Percentiles rank a stretch among this genome's conserved stretches.
phyloP scores from a whole-genome alignment of 192 early-diverging fungal species.

The Powellomyces hirtus region DNA sequence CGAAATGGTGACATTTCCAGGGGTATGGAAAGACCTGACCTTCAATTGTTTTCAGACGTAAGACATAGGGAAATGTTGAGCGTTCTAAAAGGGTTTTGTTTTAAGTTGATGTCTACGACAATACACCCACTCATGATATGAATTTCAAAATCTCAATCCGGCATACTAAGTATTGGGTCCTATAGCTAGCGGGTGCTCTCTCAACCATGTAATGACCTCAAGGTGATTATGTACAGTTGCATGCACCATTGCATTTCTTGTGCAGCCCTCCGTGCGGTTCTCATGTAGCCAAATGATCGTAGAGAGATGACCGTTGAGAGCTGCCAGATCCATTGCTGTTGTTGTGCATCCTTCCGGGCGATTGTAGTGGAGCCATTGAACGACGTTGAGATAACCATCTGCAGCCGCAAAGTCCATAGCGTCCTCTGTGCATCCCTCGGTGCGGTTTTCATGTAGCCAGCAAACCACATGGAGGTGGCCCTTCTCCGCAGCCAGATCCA shows the following conservation, averaged over 20 bases:
- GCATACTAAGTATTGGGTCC: too few species aligned
- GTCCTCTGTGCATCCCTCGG: slow-evolving; percentile 14
- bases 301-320: slow-evolving; percentile 15
- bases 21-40: too few species aligned
- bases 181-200: too few species aligned
- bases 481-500: slow-evolving; percentile 13
- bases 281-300: slow-evolving; percentile 30
- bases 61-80: too few species aligned
- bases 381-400: slow-evolving; percentile 25
- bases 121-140: too few species aligned
- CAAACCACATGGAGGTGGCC: slow-evolving; percentile 19
- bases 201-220: slow-evolving; percentile 13
- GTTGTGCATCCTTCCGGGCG: slow-evolving; percentile 17
- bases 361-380: slow-evolving; percentile 13
- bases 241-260: slow-evolving; percentile 14
- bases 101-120: too few species aligned
- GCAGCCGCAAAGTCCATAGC: slow-evolving; percentile 26
- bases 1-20: too few species aligned
- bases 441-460: slow-evolving; percentile 9
- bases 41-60: too few species aligned
- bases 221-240: slow-evolving; percentile 24
- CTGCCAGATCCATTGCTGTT: slow-evolving; percentile 30
- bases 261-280: slow-evolving; percentile 31
- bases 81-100: too few species aligned
- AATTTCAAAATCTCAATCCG: too few species aligned